A percentile compares a stretch with the other conserved stretches of the same genome.
Evolutionary conservation across 352 stramenopile species (phyloP).

Genomic region (Globisporangium solare): DNA sequence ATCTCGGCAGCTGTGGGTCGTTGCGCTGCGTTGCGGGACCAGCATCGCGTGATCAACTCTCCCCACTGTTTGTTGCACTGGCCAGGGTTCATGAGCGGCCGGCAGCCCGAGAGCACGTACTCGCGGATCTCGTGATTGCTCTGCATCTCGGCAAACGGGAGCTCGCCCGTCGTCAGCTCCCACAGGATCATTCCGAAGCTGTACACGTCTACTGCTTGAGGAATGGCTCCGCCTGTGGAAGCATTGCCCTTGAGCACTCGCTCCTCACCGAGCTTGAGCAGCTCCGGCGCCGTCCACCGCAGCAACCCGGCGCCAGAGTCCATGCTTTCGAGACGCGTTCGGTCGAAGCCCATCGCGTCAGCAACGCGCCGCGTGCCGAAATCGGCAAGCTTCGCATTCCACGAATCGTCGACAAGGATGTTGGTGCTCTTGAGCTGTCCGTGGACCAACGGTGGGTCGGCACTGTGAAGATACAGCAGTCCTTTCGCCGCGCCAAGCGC

Average conservation of each 20-base stretch:
- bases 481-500: conserved; percentile 71
- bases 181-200: conserved; percentile 87
- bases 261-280: conserved; percentile 77
- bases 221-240: conserved; percentile 18
- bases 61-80: conserved; percentile 81
- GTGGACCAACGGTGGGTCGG: conserved; percentile 79
- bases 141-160: conserved; percentile 64
- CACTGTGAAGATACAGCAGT: conserved; percentile 81
- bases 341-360: conserved; percentile 73
- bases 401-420: conserved; percentile 86
- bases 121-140: conserved; percentile 72
- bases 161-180: conserved; percentile 81
- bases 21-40: conserved; percentile 67
- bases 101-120: conserved; percentile 69
- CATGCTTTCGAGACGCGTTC: conserved; percentile 51
- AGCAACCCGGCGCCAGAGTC: conserved; percentile 53
- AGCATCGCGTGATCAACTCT: conserved; percentile 81
- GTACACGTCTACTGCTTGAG: conserved; percentile 84
- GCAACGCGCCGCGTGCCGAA: conserved; percentile 80
- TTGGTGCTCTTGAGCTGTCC: conserved; percentile 87
- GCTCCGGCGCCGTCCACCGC: conserved; percentile 74
- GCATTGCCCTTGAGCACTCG: conserved; percentile 46
- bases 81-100: conserved; percentile 71
- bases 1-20: conserved; percentile 79
- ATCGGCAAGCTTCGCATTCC: conserved; percentile 86